Evolutionary conservation across 1,139 yeast genomes (phyloP), one percentile per base, ranked within the genome.

Genomic region (Pichia kudriavzevii): DNA sequence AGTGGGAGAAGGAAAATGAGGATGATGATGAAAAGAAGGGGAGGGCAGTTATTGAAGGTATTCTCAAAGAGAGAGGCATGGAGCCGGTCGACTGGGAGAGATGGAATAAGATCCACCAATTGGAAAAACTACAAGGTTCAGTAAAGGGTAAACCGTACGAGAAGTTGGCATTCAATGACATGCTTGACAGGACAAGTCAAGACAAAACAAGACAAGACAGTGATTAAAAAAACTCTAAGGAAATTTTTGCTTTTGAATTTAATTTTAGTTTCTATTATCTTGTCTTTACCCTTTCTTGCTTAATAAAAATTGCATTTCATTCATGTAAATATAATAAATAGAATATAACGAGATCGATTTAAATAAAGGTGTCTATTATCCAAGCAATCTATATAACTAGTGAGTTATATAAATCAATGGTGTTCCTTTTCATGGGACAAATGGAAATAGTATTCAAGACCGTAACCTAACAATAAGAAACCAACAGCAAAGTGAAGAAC

Each of bases 361-460:
- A 12, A 31, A 31, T 31, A 14, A 15, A 32, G 35, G 23, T 19
- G 29, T 31, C 19, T 16, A 26, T 14, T 12, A 24, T n/a, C n/a
- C n/a, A n/a, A n/a, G n/a, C n/a, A n/a, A n/a, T n/a, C n/a, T n/a
- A n/a, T n/a, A n/a, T n/a, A n/a, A n/a, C n/a, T n/a, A n/a, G n/a
- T n/a, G n/a, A n/a, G n/a, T n/a, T n/a, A n/a, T n/a, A n/a, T n/a
- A n/a, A n/a, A n/a, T n/a, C n/a, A n/a, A n/a, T n/a, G n/a, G 48
- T 57, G 50, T 55, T 59, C 49, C 54, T 64, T 64, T 56, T 73
- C 76, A 60, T 75, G 81, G 56, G 80, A 70, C 55, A 75, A 66
- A 58, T 88, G 96, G 75, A 84, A 75, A 72, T 80, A 83, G 78
- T 88, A 88, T 69, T 87, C 96, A 69, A 85, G 70, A 50, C 88